Evolutionary conservation across 768 basidiomycete species (phyloP).

Genomic region (Suillus americanus): DNA sequence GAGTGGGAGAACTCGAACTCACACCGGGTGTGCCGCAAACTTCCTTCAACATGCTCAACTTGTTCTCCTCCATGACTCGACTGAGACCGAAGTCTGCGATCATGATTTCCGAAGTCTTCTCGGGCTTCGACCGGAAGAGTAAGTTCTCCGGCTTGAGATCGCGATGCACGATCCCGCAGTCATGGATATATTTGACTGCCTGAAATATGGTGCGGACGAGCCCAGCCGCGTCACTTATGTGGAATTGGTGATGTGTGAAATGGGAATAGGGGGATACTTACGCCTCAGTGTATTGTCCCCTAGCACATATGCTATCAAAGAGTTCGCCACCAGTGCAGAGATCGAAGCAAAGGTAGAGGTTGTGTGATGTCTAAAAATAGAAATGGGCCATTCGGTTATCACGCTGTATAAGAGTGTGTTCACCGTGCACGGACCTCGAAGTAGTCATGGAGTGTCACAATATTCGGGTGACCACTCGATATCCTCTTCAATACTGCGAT

Average conservation of each 20-base stretch:
- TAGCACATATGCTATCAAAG: conserved; percentile 98
- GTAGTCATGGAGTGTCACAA: conserved; percentile 94
- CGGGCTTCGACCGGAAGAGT: conserved; percentile 84
- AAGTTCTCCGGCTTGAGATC: conserved; percentile 99
- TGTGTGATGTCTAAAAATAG: conserved; percentile 72
- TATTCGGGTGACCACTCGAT: conserved; percentile 85
- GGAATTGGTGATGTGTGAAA: conserved; percentile 19
- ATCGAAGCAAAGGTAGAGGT: conserved; percentile 93
- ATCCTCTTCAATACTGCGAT: conserved; percentile 93
- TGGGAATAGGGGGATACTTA: conserved; percentile 35
- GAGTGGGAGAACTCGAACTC: conserved; percentile 25
- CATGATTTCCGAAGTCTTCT: conserved; percentile 88
- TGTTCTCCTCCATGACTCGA: conserved; percentile 88
- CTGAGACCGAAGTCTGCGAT: conserved; percentile 96
- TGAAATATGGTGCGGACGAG: conserved; percentile 85
- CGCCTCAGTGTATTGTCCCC: conserved; percentile 96
- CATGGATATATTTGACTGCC: conserved; percentile 91
- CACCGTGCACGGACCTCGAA: conserved; percentile 66
- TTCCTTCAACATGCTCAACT: conserved; percentile 85
- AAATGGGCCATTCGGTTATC: background rate
- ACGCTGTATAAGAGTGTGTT: conserved; percentile 2
- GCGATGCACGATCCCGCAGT: conserved; percentile 90
- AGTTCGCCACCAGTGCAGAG: conserved; percentile 97
- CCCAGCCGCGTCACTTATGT: conserved; percentile 79
- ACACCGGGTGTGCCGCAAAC: conserved; percentile 94